These are phyloP conservation scores for Trichoderma atrobrunneum DNA, from an alignment of 2,329 filamentous ascomycete species.

Conservation along the genomic window DNA sequence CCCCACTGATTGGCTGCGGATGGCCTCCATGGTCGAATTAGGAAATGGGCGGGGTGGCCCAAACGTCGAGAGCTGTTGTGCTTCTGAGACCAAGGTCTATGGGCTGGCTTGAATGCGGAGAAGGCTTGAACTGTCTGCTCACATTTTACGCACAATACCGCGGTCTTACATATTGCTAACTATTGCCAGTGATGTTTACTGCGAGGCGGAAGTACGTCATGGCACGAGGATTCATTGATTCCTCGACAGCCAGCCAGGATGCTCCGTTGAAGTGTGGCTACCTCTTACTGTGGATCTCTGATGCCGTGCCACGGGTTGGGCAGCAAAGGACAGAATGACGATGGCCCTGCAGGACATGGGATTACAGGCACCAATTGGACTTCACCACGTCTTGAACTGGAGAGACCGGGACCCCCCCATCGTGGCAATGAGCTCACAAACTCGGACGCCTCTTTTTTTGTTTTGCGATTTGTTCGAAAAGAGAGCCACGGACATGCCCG, in stretches of 20 bases:
- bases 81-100: not conserved
- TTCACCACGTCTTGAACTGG: slow-evolving; percentile 25
- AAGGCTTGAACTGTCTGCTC: not conserved
- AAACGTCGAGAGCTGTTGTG: not conserved
- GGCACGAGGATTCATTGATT: not conserved
- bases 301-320: slow-evolving; percentile 23
- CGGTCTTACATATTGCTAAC: slow-evolving; percentile 12
- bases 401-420: not conserved
- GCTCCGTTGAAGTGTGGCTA: not conserved
- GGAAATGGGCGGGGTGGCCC: not conserved
- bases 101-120: not conserved
- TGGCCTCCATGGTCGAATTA: slow-evolving; percentile 6
- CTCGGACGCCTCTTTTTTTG: not conserved
- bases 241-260: slow-evolving; percentile 11
- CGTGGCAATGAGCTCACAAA: slow-evolving; percentile 7
- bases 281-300: slow-evolving; percentile 13
- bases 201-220: not conserved
- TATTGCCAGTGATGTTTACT: not conserved
- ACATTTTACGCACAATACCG: not conserved
- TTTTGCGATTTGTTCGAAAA: not conserved
- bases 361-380: slow-evolving; percentile 24
- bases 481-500: slow-evolving; percentile 5
- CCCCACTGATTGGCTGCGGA: slow-evolving; percentile 11
- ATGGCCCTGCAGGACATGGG: slow-evolving; percentile 14
- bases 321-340: slow-evolving; percentile 25